These are phyloP conservation scores for Mortierella sp. DNA, from an alignment of 371 early-diverging fungal species.

Conservation along the genomic window DNA sequence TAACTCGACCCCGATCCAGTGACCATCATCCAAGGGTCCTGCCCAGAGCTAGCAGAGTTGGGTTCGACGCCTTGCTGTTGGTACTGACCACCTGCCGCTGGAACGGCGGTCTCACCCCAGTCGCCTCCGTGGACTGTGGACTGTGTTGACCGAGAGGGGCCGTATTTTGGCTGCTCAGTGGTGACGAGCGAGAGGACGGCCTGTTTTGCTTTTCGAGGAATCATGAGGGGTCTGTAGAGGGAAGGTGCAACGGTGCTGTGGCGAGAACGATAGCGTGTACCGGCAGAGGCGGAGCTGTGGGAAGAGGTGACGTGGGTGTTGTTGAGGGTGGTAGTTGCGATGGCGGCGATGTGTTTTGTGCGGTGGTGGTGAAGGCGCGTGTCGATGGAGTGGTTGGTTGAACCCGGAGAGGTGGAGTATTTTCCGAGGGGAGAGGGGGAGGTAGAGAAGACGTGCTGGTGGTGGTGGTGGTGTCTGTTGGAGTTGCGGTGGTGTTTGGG, in stretches of 20 bases:
- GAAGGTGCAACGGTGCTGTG: conserved; percentile 29
- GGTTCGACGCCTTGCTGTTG: conserved; percentile 26
- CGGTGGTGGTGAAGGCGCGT: conserved; percentile 7
- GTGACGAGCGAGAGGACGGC: conserved; percentile 42
- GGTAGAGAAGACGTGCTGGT: not conserved
- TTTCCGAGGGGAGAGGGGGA: conserved; percentile 8
- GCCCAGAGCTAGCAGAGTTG: conserved; percentile 26
- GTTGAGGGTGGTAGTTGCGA: conserved; percentile 22
- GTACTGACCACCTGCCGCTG: conserved; percentile 15
- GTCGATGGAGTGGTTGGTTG: conserved; percentile 2
- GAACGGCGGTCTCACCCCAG: conserved; percentile 43
- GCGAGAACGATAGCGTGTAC: conserved; percentile 26
- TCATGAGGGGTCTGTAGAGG: conserved; percentile 47
- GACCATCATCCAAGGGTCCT: conserved; percentile 52
- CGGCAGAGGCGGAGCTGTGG: not conserved
- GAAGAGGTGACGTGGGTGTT: not conserved
- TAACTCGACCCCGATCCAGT: conserved; percentile 44
- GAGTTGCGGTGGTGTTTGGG: not conserved
- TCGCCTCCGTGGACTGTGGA: conserved; percentile 46
- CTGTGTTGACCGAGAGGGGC: conserved; percentile 40
- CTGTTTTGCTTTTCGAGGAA: conserved; percentile 44
- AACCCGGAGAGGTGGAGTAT: not conserved
- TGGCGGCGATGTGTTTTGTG: conserved; percentile 16
- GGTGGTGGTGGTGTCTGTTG: not conserved
- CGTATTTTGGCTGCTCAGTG: conserved; percentile 41